Evolutionary conservation across 176 grass and related monocot genomes (phyloP).

Genomic region (Musa itinerans): DNA sequence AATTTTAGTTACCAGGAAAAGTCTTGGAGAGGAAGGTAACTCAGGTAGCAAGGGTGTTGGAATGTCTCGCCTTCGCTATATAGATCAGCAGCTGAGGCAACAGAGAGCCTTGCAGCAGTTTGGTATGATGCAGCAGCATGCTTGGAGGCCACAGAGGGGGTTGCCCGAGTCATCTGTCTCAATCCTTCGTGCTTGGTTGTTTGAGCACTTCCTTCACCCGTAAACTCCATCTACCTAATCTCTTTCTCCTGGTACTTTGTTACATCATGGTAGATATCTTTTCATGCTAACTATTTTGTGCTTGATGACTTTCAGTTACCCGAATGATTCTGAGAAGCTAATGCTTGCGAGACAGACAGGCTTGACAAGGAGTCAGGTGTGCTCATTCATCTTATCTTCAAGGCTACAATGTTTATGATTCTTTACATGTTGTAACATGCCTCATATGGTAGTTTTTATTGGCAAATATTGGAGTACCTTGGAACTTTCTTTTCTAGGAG

Average conservation of each 20-base stretch:
- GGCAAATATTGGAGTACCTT: no score
- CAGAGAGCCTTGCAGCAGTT: constrained; percentile 91
- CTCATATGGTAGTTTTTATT: neutral
- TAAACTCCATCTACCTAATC: neutral
- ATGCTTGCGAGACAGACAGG: constrained; percentile 83
- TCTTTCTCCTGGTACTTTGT: neutral
- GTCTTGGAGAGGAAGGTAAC: constrained; percentile 56
- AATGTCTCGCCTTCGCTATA: constrained; percentile 67
- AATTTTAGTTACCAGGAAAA: constrained; percentile 54
- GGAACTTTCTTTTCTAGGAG: no score
- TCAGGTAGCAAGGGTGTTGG: constrained; percentile 30
- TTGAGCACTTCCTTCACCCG: constrained; percentile 36
- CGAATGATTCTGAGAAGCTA: constrained; percentile 88
- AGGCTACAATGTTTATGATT: neutral
- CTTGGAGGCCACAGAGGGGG: constrained; percentile 79
- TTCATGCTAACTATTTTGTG: constrained; percentile 11
- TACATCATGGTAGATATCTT: neutral
- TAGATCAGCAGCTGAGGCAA: constrained; percentile 87
- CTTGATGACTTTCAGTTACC: constrained; percentile 42
- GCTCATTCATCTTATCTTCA: neutral
- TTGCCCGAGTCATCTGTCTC: constrained; percentile 87
- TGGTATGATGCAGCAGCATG: constrained; percentile 90
- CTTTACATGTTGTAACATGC: neutral
- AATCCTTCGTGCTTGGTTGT: constrained; percentile 84
- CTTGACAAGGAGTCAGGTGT: constrained; percentile 79